Percentiles rank a stretch among this genome's conserved stretches.
These are phyloP conservation scores for Leptographium lundbergii DNA, from an alignment of 2,329 filamentous ascomycete genomes.

Conservation along the genomic window DNA sequence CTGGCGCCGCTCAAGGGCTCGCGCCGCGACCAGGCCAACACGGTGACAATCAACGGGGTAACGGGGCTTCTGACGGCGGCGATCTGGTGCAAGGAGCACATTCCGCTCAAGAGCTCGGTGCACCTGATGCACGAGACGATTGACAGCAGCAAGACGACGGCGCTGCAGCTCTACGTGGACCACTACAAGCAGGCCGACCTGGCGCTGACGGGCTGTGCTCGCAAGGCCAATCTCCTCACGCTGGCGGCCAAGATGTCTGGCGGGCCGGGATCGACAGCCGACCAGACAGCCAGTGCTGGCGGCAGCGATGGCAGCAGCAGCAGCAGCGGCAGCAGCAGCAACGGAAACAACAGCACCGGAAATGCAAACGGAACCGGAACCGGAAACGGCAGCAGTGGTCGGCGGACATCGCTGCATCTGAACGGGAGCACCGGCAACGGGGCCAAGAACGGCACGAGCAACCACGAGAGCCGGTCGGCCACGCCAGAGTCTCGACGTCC, in stretches of 20 bases:
- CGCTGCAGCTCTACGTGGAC: constrained; percentile 73
- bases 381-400: constrained; percentile 3
- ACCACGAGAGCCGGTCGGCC: constrained; percentile 17
- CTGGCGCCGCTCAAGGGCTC: constrained; percentile 82
- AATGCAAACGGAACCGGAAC: neutral
- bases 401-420: neutral
- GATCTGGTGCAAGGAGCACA: constrained; percentile 86
- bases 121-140: constrained; percentile 70
- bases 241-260: constrained; percentile 44
- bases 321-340: neutral
- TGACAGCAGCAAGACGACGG: constrained; percentile 59
- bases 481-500: constrained; percentile 20
- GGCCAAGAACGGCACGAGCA: constrained; percentile 6
- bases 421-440: constrained; percentile 1
- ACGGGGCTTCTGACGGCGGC: constrained; percentile 72
- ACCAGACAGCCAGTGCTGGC: neutral
- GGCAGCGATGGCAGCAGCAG: neutral
- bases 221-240: constrained; percentile 73
- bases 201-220: constrained; percentile 77
- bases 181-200: constrained; percentile 94
- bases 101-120: constrained; percentile 55
- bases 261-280: constrained; percentile 15
- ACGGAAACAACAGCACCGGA: too few relatives aligned
- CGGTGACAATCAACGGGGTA: constrained; percentile 70
- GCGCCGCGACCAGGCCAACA: constrained; percentile 65